Conservation (phyloP, 805 yeast genomes). For the Starmerella riodocensis region DNA sequence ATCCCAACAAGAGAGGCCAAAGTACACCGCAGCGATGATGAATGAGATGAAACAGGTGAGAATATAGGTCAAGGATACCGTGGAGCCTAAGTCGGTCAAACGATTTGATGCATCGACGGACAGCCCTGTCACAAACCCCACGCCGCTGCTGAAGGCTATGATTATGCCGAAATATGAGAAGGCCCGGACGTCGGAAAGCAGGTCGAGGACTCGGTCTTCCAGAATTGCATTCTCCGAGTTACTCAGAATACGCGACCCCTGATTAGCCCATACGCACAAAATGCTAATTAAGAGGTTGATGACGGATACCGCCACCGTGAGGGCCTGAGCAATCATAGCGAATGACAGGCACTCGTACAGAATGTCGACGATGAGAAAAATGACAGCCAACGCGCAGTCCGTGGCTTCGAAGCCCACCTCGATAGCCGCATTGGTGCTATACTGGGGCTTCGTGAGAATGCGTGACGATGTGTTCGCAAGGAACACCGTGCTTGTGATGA, state of each 20-base stretch:
- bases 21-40: constrained; percentile 18
- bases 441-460: constrained; percentile 8
- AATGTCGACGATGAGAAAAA: constrained; percentile 17
- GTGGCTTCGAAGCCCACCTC: constrained; percentile 17
- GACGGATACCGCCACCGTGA: constrained; percentile 18
- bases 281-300: constrained; percentile 20
- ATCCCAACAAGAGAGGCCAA: constrained; percentile 17
- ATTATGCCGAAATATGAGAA: constrained; percentile 21
- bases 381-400: constrained; percentile 18
- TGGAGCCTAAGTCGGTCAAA: constrained; percentile 15
- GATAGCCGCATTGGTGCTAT: constrained; percentile 8
- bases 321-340: constrained; percentile 21
- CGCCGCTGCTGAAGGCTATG: constrained; percentile 19
- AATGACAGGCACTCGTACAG: constrained; percentile 16
- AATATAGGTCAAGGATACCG: constrained; percentile 16
- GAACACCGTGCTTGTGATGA: constrained; percentile 15
- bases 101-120: constrained; percentile 20
- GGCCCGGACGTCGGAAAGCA: constrained; percentile 3
- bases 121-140: constrained; percentile 20
- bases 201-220: not conserved
- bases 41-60: constrained; percentile 12
- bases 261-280: constrained; percentile 19
- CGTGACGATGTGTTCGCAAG: constrained; percentile 17
- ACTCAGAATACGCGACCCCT: constrained; percentile 4
- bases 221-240: not conserved